These are phyloP conservation scores for Mortierella claussenii DNA, from an alignment of 192 early-diverging fungal genomes.

Conservation along the genomic window DNA sequence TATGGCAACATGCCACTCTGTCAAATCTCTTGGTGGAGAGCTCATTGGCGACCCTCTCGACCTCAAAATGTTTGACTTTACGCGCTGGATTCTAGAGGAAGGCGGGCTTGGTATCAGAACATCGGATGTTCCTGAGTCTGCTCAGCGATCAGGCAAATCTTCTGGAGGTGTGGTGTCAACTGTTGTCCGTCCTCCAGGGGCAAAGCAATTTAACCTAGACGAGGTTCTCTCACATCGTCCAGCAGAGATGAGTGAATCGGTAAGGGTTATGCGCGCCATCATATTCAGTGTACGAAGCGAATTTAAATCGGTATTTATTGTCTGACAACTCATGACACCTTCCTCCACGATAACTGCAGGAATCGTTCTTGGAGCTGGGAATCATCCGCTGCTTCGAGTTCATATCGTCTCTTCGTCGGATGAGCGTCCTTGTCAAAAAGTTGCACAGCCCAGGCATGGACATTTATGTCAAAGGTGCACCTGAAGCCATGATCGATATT, in stretches of 20 bases:
- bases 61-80: slow-evolving; percentile 98
- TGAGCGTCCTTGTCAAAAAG: slow-evolving; percentile 90
- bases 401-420: slow-evolving; percentile 86
- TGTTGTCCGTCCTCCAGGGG: slow-evolving; percentile 88
- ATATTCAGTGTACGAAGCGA: too few species aligned
- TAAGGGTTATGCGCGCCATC: not conserved
- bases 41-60: slow-evolving; percentile 98
- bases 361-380: slow-evolving; percentile 71
- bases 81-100: slow-evolving; percentile 94
- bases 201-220: slow-evolving; percentile 66
- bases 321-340: too few species aligned
- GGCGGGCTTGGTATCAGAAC: slow-evolving; percentile 59
- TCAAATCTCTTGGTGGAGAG: slow-evolving; percentile 90
- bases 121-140: slow-evolving; percentile 15
- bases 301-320: too few species aligned
- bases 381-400: slow-evolving; percentile 95
- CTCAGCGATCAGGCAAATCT: slow-evolving; percentile 1
- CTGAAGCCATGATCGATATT: slow-evolving; percentile 91
- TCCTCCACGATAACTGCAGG: too few species aligned
- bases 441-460: slow-evolving; percentile 73
- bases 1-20: slow-evolving; percentile 84
- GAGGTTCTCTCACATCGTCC: slow-evolving; percentile 34
- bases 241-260: slow-evolving; percentile 28
- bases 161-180: slow-evolving; percentile 71
- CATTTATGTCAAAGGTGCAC: slow-evolving; percentile 97